Evolutionary conservation across 2,329 filamentous ascomycete genomes (phyloP), one percentile per base, ranked within the genome.

Genomic region (Aspergillus spinulosporus): DNA sequence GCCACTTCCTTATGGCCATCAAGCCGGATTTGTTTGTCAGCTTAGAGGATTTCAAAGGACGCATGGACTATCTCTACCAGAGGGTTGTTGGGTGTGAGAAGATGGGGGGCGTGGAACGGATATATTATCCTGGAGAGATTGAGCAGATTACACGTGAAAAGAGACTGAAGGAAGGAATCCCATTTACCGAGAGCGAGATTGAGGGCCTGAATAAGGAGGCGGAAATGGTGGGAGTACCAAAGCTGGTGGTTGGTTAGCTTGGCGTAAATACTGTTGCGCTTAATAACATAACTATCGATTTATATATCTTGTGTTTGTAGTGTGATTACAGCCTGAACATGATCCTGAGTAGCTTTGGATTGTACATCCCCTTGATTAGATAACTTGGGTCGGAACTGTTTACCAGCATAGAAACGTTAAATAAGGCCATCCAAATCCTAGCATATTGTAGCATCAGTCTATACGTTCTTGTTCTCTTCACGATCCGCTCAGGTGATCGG

Each of bases 21-120:
- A 89, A 88, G 67, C 88, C 88, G 0, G 88, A 92, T 61, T 74
- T 92, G 15, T 92, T 92, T 59, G 84, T 92, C 81, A 79, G 78
- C 51, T 61, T 88, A 57, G 84, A 88, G 1, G 87, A 90, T 42
- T 92, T 92, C 66, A 83, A 83, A 31, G 78, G 66, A 21, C 67
- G 80, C 15, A 84, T 85, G 81, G 80, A 84, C 53, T 81, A 82
- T 69, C 68, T 85, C 26, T 83, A 84, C 62, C 72, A 78, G 59
- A 70, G 80, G n/a, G 82, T 84, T 2, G 74, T 81, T 14, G 76
- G 72, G 2, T 78, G 73, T 2, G 79, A 85, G 37, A 82, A 75
- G 66, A 80, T 80, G 75, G 72, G 69, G 12, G 82, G 78, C 0
- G 76, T 84, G 2, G 80, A 84, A 5, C 72, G 78, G 29, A 82